These are phyloP conservation scores for Gracilaria caudata DNA, from an alignment of 23 red algal genomes.

Conservation along the genomic window DNA sequence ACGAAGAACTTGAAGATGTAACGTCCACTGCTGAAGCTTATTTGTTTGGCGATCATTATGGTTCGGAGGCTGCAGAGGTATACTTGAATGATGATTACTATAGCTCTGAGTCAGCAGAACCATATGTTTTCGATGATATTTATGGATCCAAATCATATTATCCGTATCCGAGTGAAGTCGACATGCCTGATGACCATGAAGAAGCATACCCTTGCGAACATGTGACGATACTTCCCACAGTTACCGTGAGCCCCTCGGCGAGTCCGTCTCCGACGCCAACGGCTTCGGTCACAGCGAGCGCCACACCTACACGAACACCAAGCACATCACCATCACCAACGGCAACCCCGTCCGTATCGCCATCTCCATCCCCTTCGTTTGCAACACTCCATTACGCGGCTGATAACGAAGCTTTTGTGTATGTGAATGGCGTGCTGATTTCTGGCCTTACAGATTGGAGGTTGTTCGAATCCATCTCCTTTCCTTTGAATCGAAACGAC, in stretches of 20 bases:
- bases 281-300: neutral
- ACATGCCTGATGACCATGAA: neutral
- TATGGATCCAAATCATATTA: neutral
- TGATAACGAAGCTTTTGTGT: constrained; percentile 22
- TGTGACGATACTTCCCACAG: neutral
- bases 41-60: neutral
- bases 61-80: neutral
- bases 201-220: neutral
- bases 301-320: constrained; percentile 10
- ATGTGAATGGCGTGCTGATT: constrained; percentile 41
- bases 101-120: neutral
- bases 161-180: neutral
- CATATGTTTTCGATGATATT: neutral
- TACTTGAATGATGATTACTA: neutral
- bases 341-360: constrained; percentile 16
- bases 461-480: constrained; percentile 11
- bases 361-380: constrained; percentile 12
- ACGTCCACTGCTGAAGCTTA: neutral
- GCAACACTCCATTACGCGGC: constrained; percentile 30
- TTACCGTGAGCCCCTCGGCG: neutral
- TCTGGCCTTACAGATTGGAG: constrained; percentile 19
- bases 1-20: neutral
- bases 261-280: neutral
- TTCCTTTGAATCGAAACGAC: constrained; percentile 19
- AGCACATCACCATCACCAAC: constrained; percentile 11